phyloP scores from a whole-genome alignment of 768 basidiomycete species.

The Daedaleopsis nitida region DNA sequence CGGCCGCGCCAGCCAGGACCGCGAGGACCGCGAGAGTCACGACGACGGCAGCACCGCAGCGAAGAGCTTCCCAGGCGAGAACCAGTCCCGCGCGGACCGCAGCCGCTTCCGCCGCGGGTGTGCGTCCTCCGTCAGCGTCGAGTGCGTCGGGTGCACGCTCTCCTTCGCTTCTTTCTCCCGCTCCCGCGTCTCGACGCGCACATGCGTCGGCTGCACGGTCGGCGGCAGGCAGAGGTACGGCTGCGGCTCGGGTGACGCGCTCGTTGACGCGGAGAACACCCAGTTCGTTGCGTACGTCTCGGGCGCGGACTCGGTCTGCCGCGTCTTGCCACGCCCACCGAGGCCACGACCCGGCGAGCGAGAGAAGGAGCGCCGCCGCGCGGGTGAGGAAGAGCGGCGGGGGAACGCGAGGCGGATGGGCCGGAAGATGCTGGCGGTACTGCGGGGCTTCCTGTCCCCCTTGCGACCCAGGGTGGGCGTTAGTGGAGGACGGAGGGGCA shows the following conservation, averaged over 20 bases:
- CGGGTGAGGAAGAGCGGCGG: slow-evolving; percentile 29
- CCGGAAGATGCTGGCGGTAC: slow-evolving; percentile 32
- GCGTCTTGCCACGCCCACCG: slow-evolving; percentile 16
- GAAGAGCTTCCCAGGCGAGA: slow-evolving; percentile 35
- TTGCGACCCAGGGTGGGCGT: slow-evolving; percentile 5
- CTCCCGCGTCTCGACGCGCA: slow-evolving; percentile 1
- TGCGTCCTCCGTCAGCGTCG: slow-evolving; percentile 27
- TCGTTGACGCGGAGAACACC: slow-evolving; percentile 24
- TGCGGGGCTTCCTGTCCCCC: slow-evolving; percentile 21
- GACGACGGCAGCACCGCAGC: slow-evolving; percentile 32
- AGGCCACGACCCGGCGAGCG: slow-evolving; percentile 15
- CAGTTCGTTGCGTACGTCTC: slow-evolving; percentile 22
- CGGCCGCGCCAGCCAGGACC: not conserved
- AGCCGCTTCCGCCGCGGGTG: slow-evolving; percentile 33
- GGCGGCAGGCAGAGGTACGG: slow-evolving; percentile 27
- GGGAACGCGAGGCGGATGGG: slow-evolving; percentile 36
- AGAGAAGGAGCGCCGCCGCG: slow-evolving; percentile 17
- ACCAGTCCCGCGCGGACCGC: slow-evolving; percentile 38
- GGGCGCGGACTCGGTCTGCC: slow-evolving; percentile 17
- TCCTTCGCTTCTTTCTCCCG: slow-evolving; percentile 9
- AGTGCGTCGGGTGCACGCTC: slow-evolving; percentile 18
- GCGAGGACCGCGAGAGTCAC: slow-evolving; percentile 18
- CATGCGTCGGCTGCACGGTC: slow-evolving; percentile 3
- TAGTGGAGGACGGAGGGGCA: slow-evolving; percentile 19
- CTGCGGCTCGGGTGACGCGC: slow-evolving; percentile 22